A percentile compares a stretch with the other conserved stretches of the same genome.
Evolutionary conservation across 1,284 basidiomycete genomes (phyloP).

Genomic region (Trametes pubescens): DNA sequence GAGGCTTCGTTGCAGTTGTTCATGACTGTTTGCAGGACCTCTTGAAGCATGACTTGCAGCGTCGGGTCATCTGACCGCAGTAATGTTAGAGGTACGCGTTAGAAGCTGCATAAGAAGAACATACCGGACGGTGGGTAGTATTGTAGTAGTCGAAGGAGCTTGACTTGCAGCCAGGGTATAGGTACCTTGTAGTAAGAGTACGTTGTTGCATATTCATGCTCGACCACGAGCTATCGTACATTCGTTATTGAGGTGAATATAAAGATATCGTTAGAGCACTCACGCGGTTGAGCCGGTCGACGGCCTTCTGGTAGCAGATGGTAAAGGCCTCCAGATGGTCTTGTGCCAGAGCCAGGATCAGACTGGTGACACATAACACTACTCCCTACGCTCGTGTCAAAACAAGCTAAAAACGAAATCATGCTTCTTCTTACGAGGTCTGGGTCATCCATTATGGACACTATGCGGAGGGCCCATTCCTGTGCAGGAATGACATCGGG

Average conservation of each 20-base stretch:
- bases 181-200: conserved; percentile 99
- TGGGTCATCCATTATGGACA: conserved; percentile 93
- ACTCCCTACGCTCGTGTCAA: conserved; percentile 72
- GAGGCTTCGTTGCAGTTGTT: conserved; percentile 92
- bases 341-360: conserved; percentile 96
- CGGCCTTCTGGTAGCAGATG: conserved; percentile 94
- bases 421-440: conserved; percentile 72
- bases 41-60: conserved; percentile 79
- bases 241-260: conserved; percentile 20
- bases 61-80: conserved; percentile 79
- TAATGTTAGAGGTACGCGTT: background rate
- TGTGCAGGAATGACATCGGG: conserved; percentile 91
- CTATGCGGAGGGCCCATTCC: conserved; percentile 96
- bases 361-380: conserved; percentile 90
- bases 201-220: conserved; percentile 87
- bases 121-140: conserved; percentile 94
- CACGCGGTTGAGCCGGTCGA: conserved; percentile 88
- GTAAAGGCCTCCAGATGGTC: conserved; percentile 91
- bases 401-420: background rate
- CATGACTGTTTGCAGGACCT: conserved; percentile 91
- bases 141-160: conserved; percentile 91
- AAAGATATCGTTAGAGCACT: conserved; percentile 38
- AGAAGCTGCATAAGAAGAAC: conserved; percentile 24
- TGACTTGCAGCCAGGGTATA: conserved; percentile 98
- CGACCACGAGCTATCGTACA: conserved; percentile 79